Base-by-base conservation (phyloP, 2,329 filamentous ascomycete species). In the Myriosclerotinia curreyana region DNA sequence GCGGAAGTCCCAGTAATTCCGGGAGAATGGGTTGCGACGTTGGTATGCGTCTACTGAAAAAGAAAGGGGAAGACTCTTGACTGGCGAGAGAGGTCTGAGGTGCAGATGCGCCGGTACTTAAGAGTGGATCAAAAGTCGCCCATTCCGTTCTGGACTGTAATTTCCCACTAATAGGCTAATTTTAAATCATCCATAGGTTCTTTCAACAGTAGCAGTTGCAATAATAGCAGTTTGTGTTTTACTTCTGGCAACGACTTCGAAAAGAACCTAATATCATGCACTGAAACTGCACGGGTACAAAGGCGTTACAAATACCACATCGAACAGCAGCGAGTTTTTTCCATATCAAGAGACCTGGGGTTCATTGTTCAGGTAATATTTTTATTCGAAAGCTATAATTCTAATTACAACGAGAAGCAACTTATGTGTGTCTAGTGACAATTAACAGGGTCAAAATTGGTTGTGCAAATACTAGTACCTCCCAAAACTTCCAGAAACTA, bases 181-280 rank as follows among this genome's bases (percentile, higher is more conserved):
- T 31, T 55, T 6, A 25, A 36, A 28, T n/a, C 3, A n/a, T 60
- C 8, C 40, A 36, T 60, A 89, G 86, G 78, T 88, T 31, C 83
- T 91, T 71, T 83, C 80, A 2, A 76, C 85, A 5, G 81, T 90
- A 36, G 83, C 87, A 3, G 71, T 82, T 11, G 81, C 80, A 44
- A 91, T 91, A 66, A 79, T 90, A 36, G 86, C 81, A 9, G 85
- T 87, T 11, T 90, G 87, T 70, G 75, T 90, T 0, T 76, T 89
- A 14, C 79, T 91, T 4, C 74, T 91, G 5, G 76, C 76, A 22
- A 80, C 78, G 12, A 76, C 79, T 65, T 71, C 74, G 17, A 69
- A 74, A 60, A 64, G 70, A 38, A 8, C 28, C 6, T 58, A 48
- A 14, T 20, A 48, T 38, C 2, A 59, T 17, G 53, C 40, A 17